Conservation (phyloP, 179 eudicot species). For the Spinacia oleracea region DNA sequence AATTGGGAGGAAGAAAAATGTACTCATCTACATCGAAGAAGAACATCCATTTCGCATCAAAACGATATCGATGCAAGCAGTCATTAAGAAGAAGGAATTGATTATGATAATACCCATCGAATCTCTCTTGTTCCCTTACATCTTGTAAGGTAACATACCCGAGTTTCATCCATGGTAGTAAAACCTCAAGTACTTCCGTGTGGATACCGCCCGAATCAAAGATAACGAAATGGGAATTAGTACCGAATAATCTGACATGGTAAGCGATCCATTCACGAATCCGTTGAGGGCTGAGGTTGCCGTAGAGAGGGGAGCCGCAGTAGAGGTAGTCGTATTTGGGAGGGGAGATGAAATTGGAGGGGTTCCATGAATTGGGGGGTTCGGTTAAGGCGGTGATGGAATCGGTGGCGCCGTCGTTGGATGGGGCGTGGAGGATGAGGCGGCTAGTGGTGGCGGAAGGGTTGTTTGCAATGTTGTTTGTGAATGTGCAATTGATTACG, state of each 20-base stretch:
- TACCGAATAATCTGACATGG: constrained; percentile 57
- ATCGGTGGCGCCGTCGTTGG: constrained; percentile 21
- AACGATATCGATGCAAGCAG: constrained; percentile 52
- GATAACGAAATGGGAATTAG: constrained; percentile 56
- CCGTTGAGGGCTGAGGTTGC: constrained; percentile 45
- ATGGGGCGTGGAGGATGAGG: constrained; percentile 30
- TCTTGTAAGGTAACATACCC: constrained; percentile 61
- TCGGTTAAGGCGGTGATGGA: constrained; percentile 51
- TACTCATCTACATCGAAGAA: constrained; percentile 69
- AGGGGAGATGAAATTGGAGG: constrained; percentile 28
- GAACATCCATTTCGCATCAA: constrained; percentile 60
- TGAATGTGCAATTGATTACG: constrained; percentile 55
- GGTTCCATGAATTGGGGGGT: constrained; percentile 35
- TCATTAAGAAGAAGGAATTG: constrained; percentile 67
- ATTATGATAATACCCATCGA: constrained; percentile 65
- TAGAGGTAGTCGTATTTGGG: constrained; percentile 52
- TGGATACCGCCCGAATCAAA: constrained; percentile 65
- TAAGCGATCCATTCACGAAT: constrained; percentile 70
- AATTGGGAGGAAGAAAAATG: constrained; percentile 41
- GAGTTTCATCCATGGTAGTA: constrained; percentile 54
- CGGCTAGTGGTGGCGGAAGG: constrained; percentile 43
- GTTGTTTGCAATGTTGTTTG: constrained; percentile 22
- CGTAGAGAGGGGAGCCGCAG: constrained; percentile 65
- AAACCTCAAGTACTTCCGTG: constrained; percentile 41
- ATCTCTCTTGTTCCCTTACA: constrained; percentile 50